phyloP scores from a whole-genome alignment of 106 monocot genomes.

The Hemerocallis citrina region DNA sequence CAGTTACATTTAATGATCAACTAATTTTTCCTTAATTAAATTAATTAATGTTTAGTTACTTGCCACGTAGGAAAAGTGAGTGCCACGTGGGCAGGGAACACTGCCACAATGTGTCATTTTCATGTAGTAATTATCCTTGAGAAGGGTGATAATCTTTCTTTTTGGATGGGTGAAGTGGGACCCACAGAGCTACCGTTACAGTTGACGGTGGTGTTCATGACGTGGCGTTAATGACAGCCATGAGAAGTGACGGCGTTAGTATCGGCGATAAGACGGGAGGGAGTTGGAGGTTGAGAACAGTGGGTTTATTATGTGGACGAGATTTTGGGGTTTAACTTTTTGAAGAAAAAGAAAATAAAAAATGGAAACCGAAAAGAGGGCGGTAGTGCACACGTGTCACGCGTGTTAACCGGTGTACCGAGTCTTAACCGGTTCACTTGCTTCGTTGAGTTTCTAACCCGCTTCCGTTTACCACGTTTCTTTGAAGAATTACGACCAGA shows the following conservation, averaged over 20 bases:
- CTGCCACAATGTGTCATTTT: neutral
- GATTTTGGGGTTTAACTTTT: neutral
- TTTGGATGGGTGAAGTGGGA: neutral
- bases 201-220: neutral
- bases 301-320: neutral
- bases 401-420: neutral
- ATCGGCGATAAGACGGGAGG: neutral
- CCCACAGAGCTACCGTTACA: neutral
- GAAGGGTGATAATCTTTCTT: neutral
- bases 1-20: neutral
- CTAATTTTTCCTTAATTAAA: neutral
- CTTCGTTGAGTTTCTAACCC: neutral
- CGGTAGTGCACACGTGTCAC: neutral
- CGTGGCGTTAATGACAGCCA: neutral
- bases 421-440: neutral
- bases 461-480: neutral
- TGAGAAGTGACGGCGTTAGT: neutral
- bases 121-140: neutral
- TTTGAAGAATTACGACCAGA: neutral
- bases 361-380: neutral
- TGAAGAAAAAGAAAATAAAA: neutral
- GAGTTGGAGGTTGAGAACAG: neutral
- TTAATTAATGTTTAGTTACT: too few relatives aligned
- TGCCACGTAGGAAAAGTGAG: conserved; percentile 4
- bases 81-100: conserved; percentile 3